Evolutionary conservation across 2,329 filamentous ascomycete genomes (phyloP), one percentile per base, ranked within the genome.

Genomic region (Monosporascus sp.): DNA sequence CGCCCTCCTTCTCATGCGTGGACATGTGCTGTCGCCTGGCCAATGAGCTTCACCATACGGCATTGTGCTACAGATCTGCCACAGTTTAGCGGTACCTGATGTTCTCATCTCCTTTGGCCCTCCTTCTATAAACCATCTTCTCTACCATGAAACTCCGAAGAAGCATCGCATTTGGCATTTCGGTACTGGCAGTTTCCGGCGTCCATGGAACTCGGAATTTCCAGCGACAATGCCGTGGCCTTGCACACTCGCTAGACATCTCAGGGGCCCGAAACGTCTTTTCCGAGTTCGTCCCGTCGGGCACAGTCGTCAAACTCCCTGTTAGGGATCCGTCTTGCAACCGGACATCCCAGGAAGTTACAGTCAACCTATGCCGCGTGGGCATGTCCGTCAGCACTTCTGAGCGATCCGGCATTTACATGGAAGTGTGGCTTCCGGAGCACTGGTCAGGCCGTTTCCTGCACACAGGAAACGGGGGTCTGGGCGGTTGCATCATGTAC

Each of bases 401-500:
- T 3, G 60, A 44, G n/a, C n/a, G 24, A 9, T 76, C 76, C 14
- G 71, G 72, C 49, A 74, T 81, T 35, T 35, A 48, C 20, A 48
- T 54, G 15, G 51, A 56, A 58, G 67, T 72, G 1, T 80, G 76
- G 77, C 70, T 80, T 38, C 78, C 78, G 0, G 60, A 68, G 37
- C 55, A 64, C 35, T 80, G 78, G 67, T 71, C 68, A 1, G 70
- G 73, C 1, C 72, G 78, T 0, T 73, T 78, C 55, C 56, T 80
- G 40, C 73, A 70, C 24, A 76, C 48, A 11, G 51, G 51, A 7
- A 56, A 53, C 24, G 51, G 54, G 3, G 54, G 51, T 4, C 17
- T 56, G 18, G 49, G 44, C 3, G 54, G 54, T 11, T 56, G 54
- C 43, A 35, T 56, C 43, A 38, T 38, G 41, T 56, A 56, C 22